These are phyloP conservation scores for Colletotrichum karsti DNA, from an alignment of 2,329 filamentous ascomycete species.

Conservation along the genomic window DNA sequence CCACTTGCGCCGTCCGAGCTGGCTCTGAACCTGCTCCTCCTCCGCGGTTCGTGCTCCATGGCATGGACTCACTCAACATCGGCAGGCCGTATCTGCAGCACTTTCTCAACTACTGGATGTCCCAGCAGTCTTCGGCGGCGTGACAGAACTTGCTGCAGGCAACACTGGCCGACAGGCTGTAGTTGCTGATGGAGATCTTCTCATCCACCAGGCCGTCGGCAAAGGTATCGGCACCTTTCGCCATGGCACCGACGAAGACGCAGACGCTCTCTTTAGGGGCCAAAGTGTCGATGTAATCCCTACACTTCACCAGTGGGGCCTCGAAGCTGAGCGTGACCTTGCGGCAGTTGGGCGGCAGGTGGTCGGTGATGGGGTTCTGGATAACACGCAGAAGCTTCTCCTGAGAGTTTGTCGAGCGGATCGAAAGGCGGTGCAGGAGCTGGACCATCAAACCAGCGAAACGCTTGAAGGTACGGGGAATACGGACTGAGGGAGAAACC, in stretches of 20 bases:
- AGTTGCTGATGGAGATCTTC: constrained; percentile 98
- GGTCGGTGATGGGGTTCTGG: constrained; percentile 97
- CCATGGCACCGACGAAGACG: constrained; percentile 98
- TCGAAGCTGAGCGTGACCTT: constrained; percentile 98
- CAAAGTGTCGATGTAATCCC: constrained; percentile 86
- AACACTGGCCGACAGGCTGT: constrained; percentile 95
- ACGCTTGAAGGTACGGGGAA: constrained; percentile 97
- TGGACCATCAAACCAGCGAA: constrained; percentile 99
- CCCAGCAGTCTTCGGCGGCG: constrained; percentile 95
- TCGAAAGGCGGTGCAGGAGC: constrained; percentile 92
- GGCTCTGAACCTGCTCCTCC: too few relatives aligned
- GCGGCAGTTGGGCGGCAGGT: constrained; percentile 94
- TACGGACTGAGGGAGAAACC: constrained; percentile 97
- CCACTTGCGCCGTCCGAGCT: constrained; percentile 24
- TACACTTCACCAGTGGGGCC: constrained; percentile 83
- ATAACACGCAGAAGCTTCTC: constrained; percentile 98
- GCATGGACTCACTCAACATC: background rate
- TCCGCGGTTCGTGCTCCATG: background rate
- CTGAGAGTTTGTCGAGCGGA: constrained; percentile 94
- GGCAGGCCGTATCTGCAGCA: background rate
- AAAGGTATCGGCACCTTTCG: constrained; percentile 95
- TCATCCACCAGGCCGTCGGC: constrained; percentile 95
- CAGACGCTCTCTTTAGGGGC: constrained; percentile 90
- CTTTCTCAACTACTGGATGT: constrained; percentile 74
- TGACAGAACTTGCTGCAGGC: constrained; percentile 99